Conservation (phyloP, 495 filamentous ascomycete genomes). For the Acidomyces sp. region DNA sequence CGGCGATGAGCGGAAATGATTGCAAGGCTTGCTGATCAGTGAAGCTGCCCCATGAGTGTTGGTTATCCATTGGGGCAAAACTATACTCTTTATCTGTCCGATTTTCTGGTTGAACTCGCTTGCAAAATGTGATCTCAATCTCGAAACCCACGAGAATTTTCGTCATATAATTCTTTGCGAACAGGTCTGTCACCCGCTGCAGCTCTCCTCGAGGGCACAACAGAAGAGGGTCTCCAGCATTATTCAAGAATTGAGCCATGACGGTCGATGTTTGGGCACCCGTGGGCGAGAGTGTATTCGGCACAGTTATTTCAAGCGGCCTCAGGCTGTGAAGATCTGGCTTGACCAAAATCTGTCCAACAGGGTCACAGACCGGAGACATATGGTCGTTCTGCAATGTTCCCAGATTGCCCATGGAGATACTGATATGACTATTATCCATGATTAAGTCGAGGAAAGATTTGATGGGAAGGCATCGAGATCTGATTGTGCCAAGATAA, state of each 20-base stretch:
- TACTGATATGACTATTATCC: slow-evolving; percentile 28
- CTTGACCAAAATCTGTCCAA: slow-evolving; percentile 33
- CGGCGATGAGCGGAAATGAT: slow-evolving; percentile 47
- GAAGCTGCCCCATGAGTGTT: slow-evolving; percentile 52
- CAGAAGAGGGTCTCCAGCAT: slow-evolving; percentile 44
- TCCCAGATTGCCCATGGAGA: slow-evolving; percentile 27
- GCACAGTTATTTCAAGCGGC: too few species aligned
- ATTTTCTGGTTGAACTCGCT: slow-evolving; percentile 17
- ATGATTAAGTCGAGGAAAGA: slow-evolving; percentile 48
- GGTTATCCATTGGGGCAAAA: slow-evolving; percentile 24
- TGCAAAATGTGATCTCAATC: slow-evolving; percentile 65
- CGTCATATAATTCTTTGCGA: slow-evolving; percentile 29
- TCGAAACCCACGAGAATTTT: slow-evolving; percentile 64
- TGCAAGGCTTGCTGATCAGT: slow-evolving; percentile 41
- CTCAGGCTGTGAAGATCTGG: slow-evolving; percentile 26
- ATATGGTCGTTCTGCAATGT: slow-evolving; percentile 28
- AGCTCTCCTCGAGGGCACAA: slow-evolving; percentile 36
- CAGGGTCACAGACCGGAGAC: slow-evolving; percentile 42
- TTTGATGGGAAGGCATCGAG: slow-evolving; percentile 54
- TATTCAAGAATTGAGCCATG: slow-evolving; percentile 40
- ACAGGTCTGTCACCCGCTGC: slow-evolving; percentile 15
- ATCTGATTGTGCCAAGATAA: slow-evolving; percentile 56
- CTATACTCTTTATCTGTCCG: slow-evolving; percentile 20
- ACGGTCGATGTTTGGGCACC: slow-evolving; percentile 20
- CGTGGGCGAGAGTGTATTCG: too few species aligned